Base-by-base conservation (phyloP, 83 land plant genomes). In the Diphasiastrum complanatum region DNA sequence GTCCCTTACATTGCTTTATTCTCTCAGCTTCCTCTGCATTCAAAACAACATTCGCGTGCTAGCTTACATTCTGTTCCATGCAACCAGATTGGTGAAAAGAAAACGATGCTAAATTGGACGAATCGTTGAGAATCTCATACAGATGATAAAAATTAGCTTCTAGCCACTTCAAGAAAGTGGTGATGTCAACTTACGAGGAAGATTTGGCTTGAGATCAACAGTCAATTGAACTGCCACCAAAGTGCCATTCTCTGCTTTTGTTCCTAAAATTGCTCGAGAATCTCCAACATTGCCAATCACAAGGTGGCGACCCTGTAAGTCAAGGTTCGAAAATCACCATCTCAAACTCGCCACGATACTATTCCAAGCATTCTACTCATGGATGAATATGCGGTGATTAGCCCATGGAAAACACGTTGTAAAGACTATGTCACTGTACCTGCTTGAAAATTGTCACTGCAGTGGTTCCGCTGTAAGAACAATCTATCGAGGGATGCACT, bases 401-500 rank as follows among this genome's bases (percentile, higher is more conserved):
- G 19, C 18, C 4, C 6, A 18, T 4, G 4, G 8, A 18, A 4
- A 5, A 18, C 51, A 8, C 16, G 4, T 4, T 5, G 5, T 5
- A 6, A 5, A 19, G 51, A 5, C n/a, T 18, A 16, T 5, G 4
- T 24, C 51, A 18, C 51, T n/a, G n/a, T 18, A 59, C 70, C 70
- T 67, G 70, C 31, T 63, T 41, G 16, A 67, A 10, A 26, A 67
- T 33, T 16, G 70, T 67, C 4, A 67, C 70, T 12, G 70, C 67
- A 6, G 70, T 67, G 12, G 70, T 67, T 8, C 70, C 70, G 22
- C 70, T 67, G 36, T 66, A 67, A 24, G 45, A 67, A 46, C 70
- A 58, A 33, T 67, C 70, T 12, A 67, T 67, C 33, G 64, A 41
- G 4, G 70, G 70, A 45, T 67, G 70, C 14, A 51, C 29, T 62